Percentiles rank a stretch among this genome's conserved stretches.
Evolutionary conservation across 768 basidiomycete genomes (phyloP).

Genomic region (Leucocoprinus birnbaumii): DNA sequence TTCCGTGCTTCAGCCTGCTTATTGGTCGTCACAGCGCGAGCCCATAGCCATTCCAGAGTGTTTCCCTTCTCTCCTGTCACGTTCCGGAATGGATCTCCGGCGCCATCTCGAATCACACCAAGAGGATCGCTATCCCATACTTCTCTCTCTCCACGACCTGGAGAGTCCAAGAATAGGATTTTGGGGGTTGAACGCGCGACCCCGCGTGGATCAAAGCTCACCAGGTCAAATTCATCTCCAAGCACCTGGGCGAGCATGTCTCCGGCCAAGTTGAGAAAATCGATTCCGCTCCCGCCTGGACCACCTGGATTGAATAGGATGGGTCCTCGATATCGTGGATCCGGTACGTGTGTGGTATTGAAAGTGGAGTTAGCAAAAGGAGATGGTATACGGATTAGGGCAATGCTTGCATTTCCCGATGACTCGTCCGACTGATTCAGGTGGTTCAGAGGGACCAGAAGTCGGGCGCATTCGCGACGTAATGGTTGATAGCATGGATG

Average conservation of each 20-base stretch:
- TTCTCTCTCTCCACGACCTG: not conserved
- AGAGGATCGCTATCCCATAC: slow-evolving; percentile 3
- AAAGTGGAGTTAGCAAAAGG: slow-evolving; percentile 14
- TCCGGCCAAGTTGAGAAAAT: slow-evolving; percentile 21
- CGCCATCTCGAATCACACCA: slow-evolving; percentile 24
- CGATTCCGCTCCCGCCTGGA: slow-evolving; percentile 43
- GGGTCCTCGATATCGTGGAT: slow-evolving; percentile 35
- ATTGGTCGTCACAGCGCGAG: slow-evolving; percentile 26
- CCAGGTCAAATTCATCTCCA: slow-evolving; percentile 43
- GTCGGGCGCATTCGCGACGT: slow-evolving; percentile 14
- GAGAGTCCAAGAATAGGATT: slow-evolving; percentile 30
- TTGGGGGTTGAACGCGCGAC: slow-evolving; percentile 31
- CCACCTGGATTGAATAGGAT: slow-evolving; percentile 46
- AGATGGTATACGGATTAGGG: slow-evolving; percentile 38
- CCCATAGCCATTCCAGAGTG: slow-evolving; percentile 27
- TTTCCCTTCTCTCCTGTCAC: not conserved
- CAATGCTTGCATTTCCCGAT: slow-evolving; percentile 38
- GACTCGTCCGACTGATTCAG: slow-evolving; percentile 39
- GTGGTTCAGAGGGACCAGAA: slow-evolving; percentile 10
- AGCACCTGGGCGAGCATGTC: slow-evolving; percentile 25
- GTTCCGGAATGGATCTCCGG: not conserved
- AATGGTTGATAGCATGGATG: slow-evolving; percentile 12
- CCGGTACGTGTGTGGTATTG: no score
- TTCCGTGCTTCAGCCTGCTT: slow-evolving; percentile 23
- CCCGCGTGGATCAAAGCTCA: slow-evolving; percentile 47